Conservation (phyloP, 352 stramenopile species). For the Phytopythium chamaehyphon region DNA sequence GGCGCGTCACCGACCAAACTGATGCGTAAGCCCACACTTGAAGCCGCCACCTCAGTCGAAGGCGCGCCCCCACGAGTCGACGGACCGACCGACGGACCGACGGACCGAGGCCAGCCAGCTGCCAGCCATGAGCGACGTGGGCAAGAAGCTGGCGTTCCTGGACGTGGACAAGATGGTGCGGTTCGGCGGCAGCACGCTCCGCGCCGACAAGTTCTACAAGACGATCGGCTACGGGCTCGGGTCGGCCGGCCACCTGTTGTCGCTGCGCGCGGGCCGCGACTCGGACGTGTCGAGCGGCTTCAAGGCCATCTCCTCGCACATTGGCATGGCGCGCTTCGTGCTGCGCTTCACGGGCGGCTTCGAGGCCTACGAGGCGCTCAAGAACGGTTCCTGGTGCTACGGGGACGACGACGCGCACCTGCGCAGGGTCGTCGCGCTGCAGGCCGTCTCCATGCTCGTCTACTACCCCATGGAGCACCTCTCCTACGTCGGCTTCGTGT, state of each 20-base stretch:
- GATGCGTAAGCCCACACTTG: constrained; percentile 4
- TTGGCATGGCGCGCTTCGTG: constrained; percentile 78
- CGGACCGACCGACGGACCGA: background rate
- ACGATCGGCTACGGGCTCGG: constrained; percentile 71
- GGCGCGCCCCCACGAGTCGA: no score
- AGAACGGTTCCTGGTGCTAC: constrained; percentile 79
- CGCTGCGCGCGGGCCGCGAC: constrained; percentile 38
- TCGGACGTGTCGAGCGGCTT: constrained; percentile 50
- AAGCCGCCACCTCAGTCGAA: no score
- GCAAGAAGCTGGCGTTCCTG: constrained; percentile 20
- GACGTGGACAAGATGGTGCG: constrained; percentile 69
- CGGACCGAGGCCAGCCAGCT: background rate
- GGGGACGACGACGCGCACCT: constrained; percentile 64
- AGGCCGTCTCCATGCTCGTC: constrained; percentile 77
- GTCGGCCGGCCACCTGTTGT: constrained; percentile 48
- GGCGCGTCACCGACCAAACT: constrained; percentile 2
- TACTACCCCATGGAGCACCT: constrained; percentile 87
- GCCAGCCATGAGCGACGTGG: constrained; percentile 12
- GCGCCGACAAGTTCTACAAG: constrained; percentile 83
- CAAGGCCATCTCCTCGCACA: constrained; percentile 62
- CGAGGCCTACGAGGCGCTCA: constrained; percentile 64
- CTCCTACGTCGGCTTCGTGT: constrained; percentile 84
- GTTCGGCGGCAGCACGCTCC: constrained; percentile 54
- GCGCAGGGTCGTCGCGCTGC: constrained; percentile 49
- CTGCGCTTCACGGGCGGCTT: constrained; percentile 73